Evolutionary conservation across 1,284 basidiomycete genomes (phyloP).

Genomic region (Tylopilus microsporus): DNA sequence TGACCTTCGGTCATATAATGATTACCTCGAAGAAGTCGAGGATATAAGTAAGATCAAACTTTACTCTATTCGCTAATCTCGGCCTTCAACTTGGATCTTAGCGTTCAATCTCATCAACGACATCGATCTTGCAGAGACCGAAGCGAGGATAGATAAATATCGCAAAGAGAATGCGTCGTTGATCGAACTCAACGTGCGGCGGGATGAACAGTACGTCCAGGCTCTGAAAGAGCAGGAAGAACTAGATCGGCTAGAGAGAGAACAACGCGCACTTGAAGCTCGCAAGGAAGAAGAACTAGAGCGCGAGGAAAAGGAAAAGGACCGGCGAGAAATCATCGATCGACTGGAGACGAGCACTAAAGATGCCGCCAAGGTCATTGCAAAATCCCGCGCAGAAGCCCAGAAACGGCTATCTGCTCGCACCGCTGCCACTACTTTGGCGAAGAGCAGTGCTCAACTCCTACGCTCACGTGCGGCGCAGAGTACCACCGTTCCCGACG

Average conservation of each 20-base stretch:
- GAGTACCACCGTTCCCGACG: constrained; percentile 61
- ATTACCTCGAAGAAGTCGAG: constrained; percentile 95
- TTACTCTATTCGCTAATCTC: neutral
- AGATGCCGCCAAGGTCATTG: constrained; percentile 63
- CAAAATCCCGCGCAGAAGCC: constrained; percentile 63
- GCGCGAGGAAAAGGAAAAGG: constrained; percentile 71
- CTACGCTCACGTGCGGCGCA: constrained; percentile 55
- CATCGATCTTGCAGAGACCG: constrained; percentile 79
- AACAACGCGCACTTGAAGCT: constrained; percentile 65
- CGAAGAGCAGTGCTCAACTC: constrained; percentile 49
- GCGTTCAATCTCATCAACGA: constrained; percentile 96
- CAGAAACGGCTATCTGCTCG: constrained; percentile 55
- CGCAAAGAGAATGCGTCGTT: constrained; percentile 75
- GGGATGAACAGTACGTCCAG: constrained; percentile 70
- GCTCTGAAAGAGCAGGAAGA: constrained; percentile 74
- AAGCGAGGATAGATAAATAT: constrained; percentile 77
- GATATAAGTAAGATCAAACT: constrained; percentile 72
- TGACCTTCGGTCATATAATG: constrained; percentile 82
- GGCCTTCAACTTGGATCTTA: constrained; percentile 29
- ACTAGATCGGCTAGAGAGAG: constrained; percentile 61
- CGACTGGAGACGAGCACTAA: constrained; percentile 71
- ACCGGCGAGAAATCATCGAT: constrained; percentile 72
- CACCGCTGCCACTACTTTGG: constrained; percentile 40
- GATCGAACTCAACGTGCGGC: constrained; percentile 75
- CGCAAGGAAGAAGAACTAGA: constrained; percentile 70